These are phyloP conservation scores for Phaseolus lunatus DNA, from an alignment of 306 rosid genomes.

Conservation along the genomic window DNA sequence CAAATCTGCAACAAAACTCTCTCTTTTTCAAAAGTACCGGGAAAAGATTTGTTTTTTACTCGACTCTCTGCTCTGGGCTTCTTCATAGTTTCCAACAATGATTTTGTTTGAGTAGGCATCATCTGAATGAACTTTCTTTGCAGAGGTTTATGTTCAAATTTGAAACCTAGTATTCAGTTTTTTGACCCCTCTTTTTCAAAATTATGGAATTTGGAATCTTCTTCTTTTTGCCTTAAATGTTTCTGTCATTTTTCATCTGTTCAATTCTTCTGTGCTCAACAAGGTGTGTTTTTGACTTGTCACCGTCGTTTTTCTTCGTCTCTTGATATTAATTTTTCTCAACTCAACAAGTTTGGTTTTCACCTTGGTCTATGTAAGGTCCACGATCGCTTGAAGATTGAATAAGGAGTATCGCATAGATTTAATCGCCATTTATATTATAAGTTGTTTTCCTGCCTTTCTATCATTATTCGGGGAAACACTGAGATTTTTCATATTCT, in stretches of 20 bases:
- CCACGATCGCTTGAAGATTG: not conserved
- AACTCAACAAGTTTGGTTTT: not conserved
- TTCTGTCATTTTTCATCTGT: not conserved
- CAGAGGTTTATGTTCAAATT: slow-evolving; percentile 32
- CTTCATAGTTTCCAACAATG: not conserved
- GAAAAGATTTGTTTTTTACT: not conserved
- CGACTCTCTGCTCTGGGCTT: slow-evolving; percentile 10
- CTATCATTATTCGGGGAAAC: not conserved
- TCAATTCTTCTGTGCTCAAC: not conserved
- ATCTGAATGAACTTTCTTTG: not conserved
- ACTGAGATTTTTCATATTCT: slow-evolving; percentile 3
- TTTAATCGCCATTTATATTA: not conserved
- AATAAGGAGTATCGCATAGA: not conserved
- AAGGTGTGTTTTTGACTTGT: not conserved
- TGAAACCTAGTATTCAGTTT: not conserved
- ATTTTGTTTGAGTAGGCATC: not conserved
- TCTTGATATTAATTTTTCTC: not conserved
- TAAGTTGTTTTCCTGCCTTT: not conserved
- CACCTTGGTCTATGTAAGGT: slow-evolving; percentile 18
- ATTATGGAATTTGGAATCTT: not conserved
- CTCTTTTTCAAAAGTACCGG: not conserved
- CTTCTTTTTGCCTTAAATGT: not conserved
- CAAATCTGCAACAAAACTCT: not conserved
- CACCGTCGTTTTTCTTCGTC: not conserved
- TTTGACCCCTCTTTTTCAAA: not conserved